Percentiles rank a stretch among this genome's conserved stretches.
These are phyloP conservation scores for Oxytropis ochrocephala DNA, from an alignment of 306 rosid species.

Conservation along the genomic window DNA sequence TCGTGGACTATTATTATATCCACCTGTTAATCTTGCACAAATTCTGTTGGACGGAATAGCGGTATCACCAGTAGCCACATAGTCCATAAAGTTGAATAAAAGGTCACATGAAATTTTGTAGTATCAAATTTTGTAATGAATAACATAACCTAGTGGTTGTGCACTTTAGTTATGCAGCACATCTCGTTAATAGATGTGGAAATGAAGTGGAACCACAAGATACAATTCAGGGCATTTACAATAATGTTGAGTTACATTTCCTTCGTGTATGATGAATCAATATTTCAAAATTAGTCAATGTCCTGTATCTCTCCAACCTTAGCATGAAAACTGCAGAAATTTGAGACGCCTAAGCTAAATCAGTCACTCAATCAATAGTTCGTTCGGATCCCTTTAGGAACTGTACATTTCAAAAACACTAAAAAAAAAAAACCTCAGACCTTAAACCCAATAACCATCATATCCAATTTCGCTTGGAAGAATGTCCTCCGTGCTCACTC, in stretches of 20 bases:
- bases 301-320: conserved; percentile 37
- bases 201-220: background rate
- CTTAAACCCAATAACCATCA: conserved; percentile 44
- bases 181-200: background rate
- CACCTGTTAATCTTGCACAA: too few relatives aligned
- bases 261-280: conserved; percentile 73
- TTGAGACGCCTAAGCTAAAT: conserved; percentile 45
- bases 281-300: conserved; percentile 70
- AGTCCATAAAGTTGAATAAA: too few relatives aligned
- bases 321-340: conserved; percentile 31
- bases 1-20: too few relatives aligned
- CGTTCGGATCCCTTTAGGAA: conserved; percentile 41
- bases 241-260: conserved; percentile 52
- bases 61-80: too few relatives aligned
- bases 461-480: conserved; percentile 49
- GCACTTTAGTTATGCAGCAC: too few relatives aligned
- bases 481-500: conserved; percentile 83
- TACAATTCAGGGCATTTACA: conserved; percentile 41
- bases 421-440: conserved; percentile 25
- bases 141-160: too few relatives aligned
- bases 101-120: too few relatives aligned
- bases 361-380: conserved; percentile 45
- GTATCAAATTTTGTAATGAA: too few relatives aligned
- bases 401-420: conserved; percentile 67
- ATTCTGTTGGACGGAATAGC: too few relatives aligned